A percentile compares a stretch with the other conserved stretches of the same genome.
Evolutionary conservation across 371 early-diverging fungal species (phyloP).

Genomic region (Apophysomyces sp.): DNA sequence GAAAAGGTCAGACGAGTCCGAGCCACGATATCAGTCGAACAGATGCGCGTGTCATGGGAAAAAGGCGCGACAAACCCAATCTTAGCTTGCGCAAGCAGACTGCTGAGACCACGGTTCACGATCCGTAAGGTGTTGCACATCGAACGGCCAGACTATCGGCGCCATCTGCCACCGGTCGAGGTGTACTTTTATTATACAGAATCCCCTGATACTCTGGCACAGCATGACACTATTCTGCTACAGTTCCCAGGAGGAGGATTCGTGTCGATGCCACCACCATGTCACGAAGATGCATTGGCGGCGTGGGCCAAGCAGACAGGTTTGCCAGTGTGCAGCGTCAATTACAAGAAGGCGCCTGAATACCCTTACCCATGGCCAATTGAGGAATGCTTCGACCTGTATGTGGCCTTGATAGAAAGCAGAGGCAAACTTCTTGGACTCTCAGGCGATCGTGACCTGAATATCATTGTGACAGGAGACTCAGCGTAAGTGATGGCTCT

Average conservation of each 20-base stretch:
- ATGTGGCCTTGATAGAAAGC: conserved; percentile 63
- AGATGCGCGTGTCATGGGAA: conserved; percentile 91
- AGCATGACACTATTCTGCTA: conserved; percentile 63
- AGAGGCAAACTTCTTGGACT: conserved; percentile 70
- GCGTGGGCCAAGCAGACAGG: conserved; percentile 68
- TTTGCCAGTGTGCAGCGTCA: conserved; percentile 75
- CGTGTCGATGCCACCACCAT: conserved; percentile 78
- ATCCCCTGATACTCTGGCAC: conserved; percentile 28
- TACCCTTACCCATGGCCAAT: conserved; percentile 91
- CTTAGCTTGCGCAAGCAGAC: conserved; percentile 51
- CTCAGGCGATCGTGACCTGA: conserved; percentile 52
- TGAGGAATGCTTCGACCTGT: conserved; percentile 92
- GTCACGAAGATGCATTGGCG: conserved; percentile 72
- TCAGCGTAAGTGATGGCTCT: conserved; percentile 75
- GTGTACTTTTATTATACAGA: conserved; percentile 60
- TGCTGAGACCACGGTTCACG: conserved; percentile 54
- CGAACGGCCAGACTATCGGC: conserved; percentile 30
- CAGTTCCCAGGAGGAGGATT: conserved; percentile 88
- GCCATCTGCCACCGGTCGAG: conserved; percentile 40
- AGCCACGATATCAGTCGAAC: conserved; percentile 79
- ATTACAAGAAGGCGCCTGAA: conserved; percentile 96
- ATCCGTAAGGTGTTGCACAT: conserved; percentile 58
- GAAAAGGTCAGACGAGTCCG: conserved; percentile 83
- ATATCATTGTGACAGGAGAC: conserved; percentile 84
- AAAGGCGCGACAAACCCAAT: conserved; percentile 71